A percentile compares a stretch with the other conserved stretches of the same genome.
Conservation (phyloP, 345 rosid species). For the Pseudoturritis turrita region DNA sequence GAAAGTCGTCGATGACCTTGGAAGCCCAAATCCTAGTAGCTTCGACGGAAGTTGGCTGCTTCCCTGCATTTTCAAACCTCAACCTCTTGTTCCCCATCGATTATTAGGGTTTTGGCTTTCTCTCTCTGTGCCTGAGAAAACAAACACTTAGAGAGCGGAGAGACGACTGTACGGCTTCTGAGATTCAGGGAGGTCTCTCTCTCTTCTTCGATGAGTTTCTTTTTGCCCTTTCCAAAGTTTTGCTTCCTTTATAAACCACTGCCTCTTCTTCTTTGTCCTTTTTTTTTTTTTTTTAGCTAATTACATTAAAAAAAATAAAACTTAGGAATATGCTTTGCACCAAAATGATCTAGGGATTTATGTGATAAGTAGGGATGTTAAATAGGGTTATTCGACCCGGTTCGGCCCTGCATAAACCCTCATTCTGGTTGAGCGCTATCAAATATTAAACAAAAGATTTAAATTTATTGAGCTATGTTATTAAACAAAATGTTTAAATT, state of each 20-base stretch:
- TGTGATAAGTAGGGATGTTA: no score
- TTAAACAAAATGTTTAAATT: no score
- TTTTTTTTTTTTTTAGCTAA: not conserved
- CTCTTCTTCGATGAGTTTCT: not conserved
- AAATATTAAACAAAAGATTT: no score
- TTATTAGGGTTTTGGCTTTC: slow-evolving; percentile 6
- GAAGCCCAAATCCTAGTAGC: slow-evolving; percentile 50
- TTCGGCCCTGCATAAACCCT: no score
- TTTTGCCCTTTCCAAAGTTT: not conserved
- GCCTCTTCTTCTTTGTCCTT: slow-evolving; percentile 2
- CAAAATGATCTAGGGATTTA: no score
- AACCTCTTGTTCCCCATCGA: slow-evolving; percentile 38
- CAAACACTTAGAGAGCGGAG: not conserved
- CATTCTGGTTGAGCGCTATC: no score
- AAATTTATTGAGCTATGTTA: no score
- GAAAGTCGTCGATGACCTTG: slow-evolving; percentile 49
- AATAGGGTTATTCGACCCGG: no score
- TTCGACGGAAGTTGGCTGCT: slow-evolving; percentile 43
- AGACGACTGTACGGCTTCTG: slow-evolving; percentile 20
- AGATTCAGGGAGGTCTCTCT: not conserved
- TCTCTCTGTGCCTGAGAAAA: not conserved
- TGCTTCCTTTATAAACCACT: slow-evolving; percentile 25
- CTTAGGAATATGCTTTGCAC: no score
- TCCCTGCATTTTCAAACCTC: slow-evolving; percentile 26
- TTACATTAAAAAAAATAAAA: no score